phyloP scores from a whole-genome alignment of 306 rosid species.

The Citrullus amarus region DNA sequence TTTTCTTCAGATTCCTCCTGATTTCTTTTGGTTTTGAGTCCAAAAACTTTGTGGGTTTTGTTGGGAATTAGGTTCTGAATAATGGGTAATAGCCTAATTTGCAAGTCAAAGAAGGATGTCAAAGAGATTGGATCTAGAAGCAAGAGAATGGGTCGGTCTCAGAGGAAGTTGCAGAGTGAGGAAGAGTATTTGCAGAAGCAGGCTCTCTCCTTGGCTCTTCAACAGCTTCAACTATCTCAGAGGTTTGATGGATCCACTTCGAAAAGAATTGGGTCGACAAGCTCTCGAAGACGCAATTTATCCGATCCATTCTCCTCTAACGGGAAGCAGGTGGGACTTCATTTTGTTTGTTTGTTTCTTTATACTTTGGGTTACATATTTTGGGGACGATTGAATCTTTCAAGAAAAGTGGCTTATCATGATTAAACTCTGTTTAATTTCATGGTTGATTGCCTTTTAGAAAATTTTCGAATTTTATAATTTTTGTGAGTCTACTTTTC shows the following conservation, averaged over 20 bases:
- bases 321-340: conserved; percentile 43
- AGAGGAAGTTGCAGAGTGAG: conserved; percentile 66
- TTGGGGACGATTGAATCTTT: conserved; percentile 2
- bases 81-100: conserved; percentile 87
- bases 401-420: conserved; percentile 7
- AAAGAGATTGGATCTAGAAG: conserved; percentile 82
- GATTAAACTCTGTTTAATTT: conserved; percentile 1
- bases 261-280: conserved; percentile 71
- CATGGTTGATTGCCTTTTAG: not conserved
- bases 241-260: conserved; percentile 99
- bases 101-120: conserved; percentile 67
- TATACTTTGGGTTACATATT: not conserved
- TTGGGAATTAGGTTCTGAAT: not conserved
- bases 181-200: conserved; percentile 85
- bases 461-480: not conserved
- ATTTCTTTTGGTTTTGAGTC: not conserved
- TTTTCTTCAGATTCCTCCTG: not conserved
- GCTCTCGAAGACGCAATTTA: conserved; percentile 57
- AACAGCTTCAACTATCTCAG: conserved; percentile 88
- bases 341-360: not conserved
- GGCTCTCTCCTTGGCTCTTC: conserved; percentile 84
- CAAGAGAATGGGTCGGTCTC: conserved; percentile 80
- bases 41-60: not conserved
- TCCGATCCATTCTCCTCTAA: conserved; percentile 46
- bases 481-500: not conserved